Base-by-base conservation (phyloP, 129 eudicot species). In the sunflower (Helianthus annuus) region DNA sequence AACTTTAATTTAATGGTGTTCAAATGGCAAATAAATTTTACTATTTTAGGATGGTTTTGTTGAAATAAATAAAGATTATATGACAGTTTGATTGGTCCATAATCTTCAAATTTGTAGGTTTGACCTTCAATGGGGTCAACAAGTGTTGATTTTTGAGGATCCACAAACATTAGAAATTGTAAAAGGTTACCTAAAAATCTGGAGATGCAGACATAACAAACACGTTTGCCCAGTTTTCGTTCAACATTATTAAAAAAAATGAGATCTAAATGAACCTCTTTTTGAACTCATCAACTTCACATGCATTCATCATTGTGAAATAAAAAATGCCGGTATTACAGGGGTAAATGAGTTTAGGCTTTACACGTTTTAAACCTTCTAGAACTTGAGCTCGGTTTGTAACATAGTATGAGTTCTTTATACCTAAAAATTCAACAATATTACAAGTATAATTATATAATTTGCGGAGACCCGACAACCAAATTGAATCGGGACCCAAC, bases 61-160 rank as follows among this genome's bases (percentile, higher is more conserved):
- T 48, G 53, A 32, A 32, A 40, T 7, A 6, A 48, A 45, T 66
- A 6, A n/a, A n/a, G 5, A 46, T 22, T 6, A 22, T 12, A 13
- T 24, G 60, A 49, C 49, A 14, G 60, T 51, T 48, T 49, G 62
- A 60, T 51, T 48, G 71, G 71, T 66, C 71, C 12, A 40, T 16
- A 53, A 69, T 32, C 66, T 70, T 70, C 17, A 42, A 39, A 36
- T 7, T 61, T 4, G 48, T 14, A 69, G 73, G 76, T 27, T 60
- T 72, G 69, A 73, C 70, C 62, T 17, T 61, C 52, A 73, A 73
- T 36, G 6, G 69, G 48, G 69, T 73, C 70, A 72, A 71, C 40
- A 9, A 9, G 61, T 46, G 42, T 73, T 62, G 70, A 49, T 48
- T 11, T 73, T 61, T 46, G 51, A 36, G 36, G 36, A 32, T 32